phyloP scores from a whole-genome alignment of 768 basidiomycete genomes.

The Suillus tomentosus region DNA sequence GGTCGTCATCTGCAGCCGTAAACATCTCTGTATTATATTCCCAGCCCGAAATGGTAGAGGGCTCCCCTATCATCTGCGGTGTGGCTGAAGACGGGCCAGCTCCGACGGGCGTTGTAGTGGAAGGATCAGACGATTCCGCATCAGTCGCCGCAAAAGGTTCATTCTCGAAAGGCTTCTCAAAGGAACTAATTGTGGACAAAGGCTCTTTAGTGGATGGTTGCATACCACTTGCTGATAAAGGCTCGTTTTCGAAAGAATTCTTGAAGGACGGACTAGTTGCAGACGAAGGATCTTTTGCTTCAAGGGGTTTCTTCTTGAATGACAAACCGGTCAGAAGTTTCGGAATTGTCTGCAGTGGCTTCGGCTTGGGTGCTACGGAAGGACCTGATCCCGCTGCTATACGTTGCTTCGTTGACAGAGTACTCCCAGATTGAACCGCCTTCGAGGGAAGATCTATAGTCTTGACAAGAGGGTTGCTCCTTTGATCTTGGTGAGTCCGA shows the following conservation, averaged over 20 bases:
- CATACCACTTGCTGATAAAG: too few relatives aligned
- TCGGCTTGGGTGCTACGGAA: constrained; percentile 37
- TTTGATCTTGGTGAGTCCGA: constrained; percentile 35
- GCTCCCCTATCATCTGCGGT: not conserved
- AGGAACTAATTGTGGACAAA: not conserved
- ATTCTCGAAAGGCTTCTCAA: not conserved
- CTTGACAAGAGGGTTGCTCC: constrained; percentile 34
- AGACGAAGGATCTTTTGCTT: constrained; percentile 18
- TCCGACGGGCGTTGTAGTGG: too few relatives aligned
- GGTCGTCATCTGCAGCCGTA: not conserved
- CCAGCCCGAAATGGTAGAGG: not conserved
- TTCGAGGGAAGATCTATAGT: constrained; percentile 25
- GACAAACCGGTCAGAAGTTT: constrained; percentile 35
- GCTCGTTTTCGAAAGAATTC: not conserved
- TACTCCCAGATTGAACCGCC: constrained; percentile 33
- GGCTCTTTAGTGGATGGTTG: constrained; percentile 15
- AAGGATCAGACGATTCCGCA: not conserved
- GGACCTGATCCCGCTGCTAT: constrained; percentile 42
- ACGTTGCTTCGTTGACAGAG: constrained; percentile 54
- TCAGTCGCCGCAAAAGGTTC: not conserved
- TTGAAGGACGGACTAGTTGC: not conserved
- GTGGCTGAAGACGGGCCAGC: not conserved
- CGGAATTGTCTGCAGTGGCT: constrained; percentile 29
- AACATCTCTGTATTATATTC: not conserved
- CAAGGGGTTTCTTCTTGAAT: constrained; percentile 45